Evolutionary conservation across 1,284 basidiomycete species (phyloP).

Genomic region (Ceratobasidium sp.): DNA sequence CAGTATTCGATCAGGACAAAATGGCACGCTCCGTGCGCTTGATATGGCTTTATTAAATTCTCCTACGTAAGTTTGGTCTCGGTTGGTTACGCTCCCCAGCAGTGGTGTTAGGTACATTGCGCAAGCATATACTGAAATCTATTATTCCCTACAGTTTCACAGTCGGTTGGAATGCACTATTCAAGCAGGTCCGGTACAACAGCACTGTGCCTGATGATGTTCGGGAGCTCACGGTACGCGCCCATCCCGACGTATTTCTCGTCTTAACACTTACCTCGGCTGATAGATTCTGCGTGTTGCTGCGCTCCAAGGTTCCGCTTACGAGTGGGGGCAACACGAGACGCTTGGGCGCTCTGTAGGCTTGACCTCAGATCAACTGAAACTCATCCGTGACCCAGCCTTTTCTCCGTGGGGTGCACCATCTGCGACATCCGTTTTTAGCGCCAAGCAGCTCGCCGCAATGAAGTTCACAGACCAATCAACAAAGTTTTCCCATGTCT

Average conservation of each 20-base stretch:
- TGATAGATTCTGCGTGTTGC: conserved; percentile 38
- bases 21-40: conserved; percentile 33
- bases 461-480: conserved; percentile 38
- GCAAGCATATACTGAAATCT: too few relatives aligned
- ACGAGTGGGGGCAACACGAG: conserved; percentile 43
- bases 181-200: conserved; percentile 28
- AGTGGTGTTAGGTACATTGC: too few relatives aligned
- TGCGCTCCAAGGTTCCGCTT: conserved; percentile 40
- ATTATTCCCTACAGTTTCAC: conserved; percentile 12
- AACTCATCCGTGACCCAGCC: conserved; percentile 39
- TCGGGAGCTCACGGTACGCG: conserved; percentile 39
- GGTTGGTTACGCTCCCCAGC: too few relatives aligned
- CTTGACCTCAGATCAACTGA: conserved; percentile 41
- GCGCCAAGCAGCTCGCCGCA: conserved; percentile 27
- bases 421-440: conserved; percentile 1
- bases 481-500: conserved; percentile 33
- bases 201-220: conserved; percentile 41
- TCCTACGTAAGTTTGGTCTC: conserved; percentile 7
- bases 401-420: conserved; percentile 24
- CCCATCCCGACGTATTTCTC: not conserved
- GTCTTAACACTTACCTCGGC: not conserved
- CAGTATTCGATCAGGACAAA: conserved; percentile 7
- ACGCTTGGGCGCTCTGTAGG: conserved; percentile 39
- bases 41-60: conserved; percentile 35
- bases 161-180: conserved; percentile 25